Percentiles rank a stretch among this genome's conserved stretches.
Evolutionary conservation across 129 eudicot genomes (phyloP).

Genomic region (Saussurea involucrata): DNA sequence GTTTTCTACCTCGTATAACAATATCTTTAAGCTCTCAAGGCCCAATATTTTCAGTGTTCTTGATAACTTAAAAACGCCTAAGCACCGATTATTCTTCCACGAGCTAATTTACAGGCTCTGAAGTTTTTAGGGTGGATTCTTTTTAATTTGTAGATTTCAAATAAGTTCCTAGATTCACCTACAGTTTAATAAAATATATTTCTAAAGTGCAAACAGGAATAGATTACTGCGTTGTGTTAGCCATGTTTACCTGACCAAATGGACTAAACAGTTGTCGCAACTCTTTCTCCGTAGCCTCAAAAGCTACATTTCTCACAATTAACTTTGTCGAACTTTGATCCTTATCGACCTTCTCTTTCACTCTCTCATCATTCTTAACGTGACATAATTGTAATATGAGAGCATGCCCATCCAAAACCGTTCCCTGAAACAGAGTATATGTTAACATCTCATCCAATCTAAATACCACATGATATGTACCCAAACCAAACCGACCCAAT

Average conservation of each 20-base stretch:
- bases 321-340: slow-evolving; percentile 86
- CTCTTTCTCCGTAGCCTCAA: slow-evolving; percentile 92
- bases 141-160: neutral
- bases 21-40: neutral
- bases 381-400: slow-evolving; percentile 83
- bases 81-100: neutral
- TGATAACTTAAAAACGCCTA: neutral
- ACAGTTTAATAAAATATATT: neutral
- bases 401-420: slow-evolving; percentile 96
- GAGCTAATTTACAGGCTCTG: neutral
- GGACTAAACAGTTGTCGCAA: slow-evolving; percentile 75
- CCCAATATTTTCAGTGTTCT: neutral
- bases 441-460: neutral
- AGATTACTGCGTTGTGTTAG: neutral
- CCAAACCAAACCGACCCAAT: neutral
- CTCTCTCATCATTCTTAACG: slow-evolving; percentile 59
- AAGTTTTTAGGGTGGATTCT: neutral
- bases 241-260: slow-evolving; percentile 76
- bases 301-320: slow-evolving; percentile 95
- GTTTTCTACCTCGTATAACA: neutral
- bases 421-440: slow-evolving; percentile 58
- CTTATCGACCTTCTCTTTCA: slow-evolving; percentile 49
- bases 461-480: neutral
- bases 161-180: neutral
- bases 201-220: neutral